phyloP scores from a whole-genome alignment of 257 asterid genomes.

The Leptodermis oblonga region DNA sequence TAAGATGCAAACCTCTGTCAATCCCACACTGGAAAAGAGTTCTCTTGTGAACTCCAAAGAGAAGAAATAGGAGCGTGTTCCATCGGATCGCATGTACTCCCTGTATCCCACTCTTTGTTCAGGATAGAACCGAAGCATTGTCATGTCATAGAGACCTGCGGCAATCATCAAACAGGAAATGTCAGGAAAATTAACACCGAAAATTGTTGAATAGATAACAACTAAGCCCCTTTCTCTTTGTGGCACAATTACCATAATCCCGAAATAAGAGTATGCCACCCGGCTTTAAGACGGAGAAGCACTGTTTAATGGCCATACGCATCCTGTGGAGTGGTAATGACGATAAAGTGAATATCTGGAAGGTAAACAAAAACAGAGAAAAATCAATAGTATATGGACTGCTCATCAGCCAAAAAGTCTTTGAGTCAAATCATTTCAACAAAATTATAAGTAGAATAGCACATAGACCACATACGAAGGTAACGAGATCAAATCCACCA shows the following conservation, averaged over 20 bases:
- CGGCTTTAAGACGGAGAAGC: slow-evolving; percentile 75
- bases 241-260: slow-evolving; percentile 70
- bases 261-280: slow-evolving; percentile 83
- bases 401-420: neutral
- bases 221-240: slow-evolving; percentile 4
- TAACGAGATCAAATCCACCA: slow-evolving; percentile 79
- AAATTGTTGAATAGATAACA: slow-evolving; percentile 2
- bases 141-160: slow-evolving; percentile 91
- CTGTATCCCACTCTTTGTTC: slow-evolving; percentile 70
- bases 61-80: slow-evolving; percentile 91
- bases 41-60: slow-evolving; percentile 58
- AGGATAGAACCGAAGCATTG: slow-evolving; percentile 84
- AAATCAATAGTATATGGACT: neutral
- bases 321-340: slow-evolving; percentile 72
- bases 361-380: slow-evolving; percentile 13
- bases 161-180: neutral
- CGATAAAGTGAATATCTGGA: slow-evolving; percentile 88
- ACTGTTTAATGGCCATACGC: slow-evolving; percentile 56
- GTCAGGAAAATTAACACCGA: slow-evolving; percentile 2
- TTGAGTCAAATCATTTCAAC: neutral
- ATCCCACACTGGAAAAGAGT: slow-evolving; percentile 60
- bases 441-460: neutral
- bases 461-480: slow-evolving; percentile 49
- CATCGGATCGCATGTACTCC: slow-evolving; percentile 84
- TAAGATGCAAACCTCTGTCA: slow-evolving; percentile 54